Evolutionary conservation across 2,329 filamentous ascomycete species (phyloP), one percentile per base, ranked within the genome.

Genomic region (Sphaerostilbella broomeana): DNA sequence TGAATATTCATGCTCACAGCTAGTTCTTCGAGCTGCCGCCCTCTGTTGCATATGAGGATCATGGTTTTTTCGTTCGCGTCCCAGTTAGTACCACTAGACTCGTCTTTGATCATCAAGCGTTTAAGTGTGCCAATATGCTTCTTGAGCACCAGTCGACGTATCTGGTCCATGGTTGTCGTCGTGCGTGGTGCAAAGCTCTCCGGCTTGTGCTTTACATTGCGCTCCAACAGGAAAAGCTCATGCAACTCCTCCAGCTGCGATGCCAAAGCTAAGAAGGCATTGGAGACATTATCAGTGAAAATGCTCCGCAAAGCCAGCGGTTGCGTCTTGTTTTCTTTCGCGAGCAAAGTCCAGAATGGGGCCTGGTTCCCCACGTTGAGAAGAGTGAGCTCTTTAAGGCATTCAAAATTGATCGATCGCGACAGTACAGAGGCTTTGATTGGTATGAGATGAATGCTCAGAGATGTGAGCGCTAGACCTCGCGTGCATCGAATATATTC

Each of bases 341-440:
- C 59, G 28, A 83, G 57, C 40, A 73, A 57, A 2, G 64, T 61
- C 79, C 79, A 84, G 45, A 83, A 72, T 0, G 70, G 62, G 19
- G 65, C 65, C 53, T 84, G 79, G 5, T 71, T 64, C 2, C 79
- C 79, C 13, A 82, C 77, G 45, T 79, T 80, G 31, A 84, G 67
- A 17, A 84, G 62, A 2, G 76, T 78, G 13, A 84, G 61, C 32
- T 66, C 68, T 47, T 62, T 70, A n/a, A 84, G 61, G 4, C 63
- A 62, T n/a, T 62, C 63, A 4, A 83, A 50, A 48, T 83, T 75
- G 24, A 83, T 59, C 1, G 74, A 73, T 19, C 67, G 64, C 13
- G 65, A 69, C 7, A 84, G 51, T 1, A 80, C 67, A 0, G 72
- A 73, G 3, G 77, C 65, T 53, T 74, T 78, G 48, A 79, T 65